Conservation (phyloP, 768 basidiomycete genomes). For the Macrolepiota albuminosa region DNA sequence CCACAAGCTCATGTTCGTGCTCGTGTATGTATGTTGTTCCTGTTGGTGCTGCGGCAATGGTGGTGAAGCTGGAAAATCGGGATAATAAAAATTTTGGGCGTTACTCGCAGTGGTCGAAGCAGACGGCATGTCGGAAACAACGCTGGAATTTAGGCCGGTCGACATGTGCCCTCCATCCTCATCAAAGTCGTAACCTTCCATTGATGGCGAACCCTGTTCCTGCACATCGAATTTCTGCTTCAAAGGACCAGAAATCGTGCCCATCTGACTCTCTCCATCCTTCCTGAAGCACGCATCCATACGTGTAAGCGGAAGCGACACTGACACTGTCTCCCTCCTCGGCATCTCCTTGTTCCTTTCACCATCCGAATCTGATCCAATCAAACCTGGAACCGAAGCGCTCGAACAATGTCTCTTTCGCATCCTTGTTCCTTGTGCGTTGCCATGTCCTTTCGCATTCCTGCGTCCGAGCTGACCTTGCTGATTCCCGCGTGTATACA, state of each 20-base stretch:
- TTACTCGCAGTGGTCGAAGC: neutral
- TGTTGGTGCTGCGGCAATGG: neutral
- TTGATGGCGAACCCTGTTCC: neutral
- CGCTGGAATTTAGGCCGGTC: no score
- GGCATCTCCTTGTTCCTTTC: neutral
- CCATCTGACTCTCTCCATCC: neutral
- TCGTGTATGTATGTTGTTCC: neutral
- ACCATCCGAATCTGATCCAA: neutral
- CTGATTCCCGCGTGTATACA: neutral
- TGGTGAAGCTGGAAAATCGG: neutral
- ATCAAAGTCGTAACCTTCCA: neutral
- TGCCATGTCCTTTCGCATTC: no score
- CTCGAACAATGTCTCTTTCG: neutral
- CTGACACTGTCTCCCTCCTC: neutral
- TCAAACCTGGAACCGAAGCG: neutral
- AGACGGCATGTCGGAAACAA: neutral
- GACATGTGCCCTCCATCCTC: neutral
- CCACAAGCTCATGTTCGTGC: neutral
- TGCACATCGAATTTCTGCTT: neutral
- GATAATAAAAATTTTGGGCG: neutral
- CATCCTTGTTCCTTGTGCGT: neutral
- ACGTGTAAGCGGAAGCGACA: neutral
- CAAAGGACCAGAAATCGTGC: neutral
- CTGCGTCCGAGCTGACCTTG: neutral
- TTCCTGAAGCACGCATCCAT: neutral